phyloP scores from a whole-genome alignment of 83 land plant species.

The Thuja plicata region DNA sequence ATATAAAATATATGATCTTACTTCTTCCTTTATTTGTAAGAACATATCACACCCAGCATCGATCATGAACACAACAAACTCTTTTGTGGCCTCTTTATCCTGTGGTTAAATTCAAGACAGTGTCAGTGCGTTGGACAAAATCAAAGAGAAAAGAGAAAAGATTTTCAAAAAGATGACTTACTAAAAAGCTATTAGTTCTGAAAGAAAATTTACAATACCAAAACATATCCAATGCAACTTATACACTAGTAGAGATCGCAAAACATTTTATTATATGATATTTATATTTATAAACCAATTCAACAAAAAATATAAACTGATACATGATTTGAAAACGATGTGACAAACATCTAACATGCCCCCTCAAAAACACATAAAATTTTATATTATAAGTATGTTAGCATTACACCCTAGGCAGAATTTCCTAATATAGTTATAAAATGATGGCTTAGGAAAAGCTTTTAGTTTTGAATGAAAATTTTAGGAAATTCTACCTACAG shows the following conservation, averaged over 20 bases:
- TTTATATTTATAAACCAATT: not conserved
- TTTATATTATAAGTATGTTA: not conserved
- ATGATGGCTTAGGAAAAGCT: not conserved
- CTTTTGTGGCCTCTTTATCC: slow-evolving; percentile 51
- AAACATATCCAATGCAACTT: not conserved
- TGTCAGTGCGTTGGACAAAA: not conserved
- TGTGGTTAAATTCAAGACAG: slow-evolving; percentile 3
- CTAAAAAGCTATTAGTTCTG: not conserved
- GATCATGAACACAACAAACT: slow-evolving; percentile 51
- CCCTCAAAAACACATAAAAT: not conserved
- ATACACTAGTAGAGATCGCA: not conserved
- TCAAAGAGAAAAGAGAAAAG: not conserved
- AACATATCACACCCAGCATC: slow-evolving; percentile 78
- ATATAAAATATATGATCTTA: slow-evolving; percentile 20
- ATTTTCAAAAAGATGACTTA: not conserved
- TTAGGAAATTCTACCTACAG: not conserved
- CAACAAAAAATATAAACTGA: not conserved
- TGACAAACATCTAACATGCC: not conserved
- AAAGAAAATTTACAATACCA: not conserved
- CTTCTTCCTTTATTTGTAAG: slow-evolving; percentile 20
- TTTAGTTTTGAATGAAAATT: not conserved
- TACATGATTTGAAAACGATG: not conserved
- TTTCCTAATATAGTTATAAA: not conserved
- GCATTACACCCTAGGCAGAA: not conserved
- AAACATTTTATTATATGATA: not conserved